Evolutionary conservation across 495 filamentous ascomycete genomes (phyloP).

Genomic region (Talaromyces wortmannii): DNA sequence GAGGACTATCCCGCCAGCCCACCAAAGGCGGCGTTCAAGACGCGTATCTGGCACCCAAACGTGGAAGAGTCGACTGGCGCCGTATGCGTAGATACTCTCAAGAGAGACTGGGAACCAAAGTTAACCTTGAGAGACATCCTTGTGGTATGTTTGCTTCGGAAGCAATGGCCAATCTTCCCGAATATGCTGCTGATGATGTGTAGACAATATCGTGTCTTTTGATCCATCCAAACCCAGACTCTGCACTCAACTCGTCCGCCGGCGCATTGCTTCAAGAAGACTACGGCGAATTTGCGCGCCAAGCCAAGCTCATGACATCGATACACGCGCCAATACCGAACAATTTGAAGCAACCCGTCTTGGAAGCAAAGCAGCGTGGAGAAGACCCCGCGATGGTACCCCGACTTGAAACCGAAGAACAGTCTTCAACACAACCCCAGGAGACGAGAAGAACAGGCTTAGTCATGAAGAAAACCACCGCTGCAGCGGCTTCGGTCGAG

Average conservation of each 20-base stretch:
- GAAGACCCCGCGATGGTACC: constrained; percentile 37
- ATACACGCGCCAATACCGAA: constrained; percentile 55
- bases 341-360: constrained; percentile 32
- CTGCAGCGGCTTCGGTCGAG: neutral
- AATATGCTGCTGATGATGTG: neutral
- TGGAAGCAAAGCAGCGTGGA: constrained; percentile 53
- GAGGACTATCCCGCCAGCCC: constrained; percentile 56
- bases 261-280: constrained; percentile 57
- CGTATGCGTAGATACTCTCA: constrained; percentile 68
- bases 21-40: constrained; percentile 61
- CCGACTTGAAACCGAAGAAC: constrained; percentile 1
- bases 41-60: constrained; percentile 68
- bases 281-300: constrained; percentile 50
- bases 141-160: constrained; percentile 31
- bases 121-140: constrained; percentile 59
- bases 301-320: constrained; percentile 60
- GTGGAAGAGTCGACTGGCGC: constrained; percentile 59
- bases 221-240: constrained; percentile 68
- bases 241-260: constrained; percentile 60
- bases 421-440: neutral
- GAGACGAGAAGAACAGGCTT: constrained; percentile 1
- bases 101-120: constrained; percentile 58
- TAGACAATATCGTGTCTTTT: constrained; percentile 64
- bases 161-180: neutral
- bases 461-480: constrained; percentile 10